A percentile compares a stretch with the other conserved stretches of the same genome.
Evolutionary conservation across 805 yeast genomes (phyloP).

Genomic region (Metschnikowia picachoensis): DNA sequence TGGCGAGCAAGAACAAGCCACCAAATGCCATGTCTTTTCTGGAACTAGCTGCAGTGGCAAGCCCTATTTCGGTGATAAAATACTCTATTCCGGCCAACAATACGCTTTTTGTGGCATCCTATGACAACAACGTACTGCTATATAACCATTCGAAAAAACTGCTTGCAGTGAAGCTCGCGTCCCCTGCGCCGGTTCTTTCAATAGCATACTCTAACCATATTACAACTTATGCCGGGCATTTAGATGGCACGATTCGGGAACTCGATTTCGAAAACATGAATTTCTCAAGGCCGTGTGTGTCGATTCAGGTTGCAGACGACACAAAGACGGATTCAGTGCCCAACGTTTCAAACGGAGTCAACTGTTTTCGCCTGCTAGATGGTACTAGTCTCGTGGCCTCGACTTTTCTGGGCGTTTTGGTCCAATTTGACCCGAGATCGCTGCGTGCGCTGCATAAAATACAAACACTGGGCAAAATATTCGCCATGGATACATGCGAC

Average conservation of each 20-base stretch:
- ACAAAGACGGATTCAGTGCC: not conserved
- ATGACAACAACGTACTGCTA: conserved; percentile 10
- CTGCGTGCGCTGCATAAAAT: conserved; percentile 6
- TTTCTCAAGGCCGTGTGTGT: conserved; percentile 7
- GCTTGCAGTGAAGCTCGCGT: conserved; percentile 4
- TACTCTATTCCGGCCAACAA: conserved; percentile 12
- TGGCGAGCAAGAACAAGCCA: too few relatives aligned
- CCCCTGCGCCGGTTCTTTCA: conserved; percentile 24
- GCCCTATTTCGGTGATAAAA: conserved; percentile 5
- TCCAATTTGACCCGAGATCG: conserved; percentile 13
- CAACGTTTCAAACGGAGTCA: conserved; percentile 16
- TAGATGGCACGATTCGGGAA: conserved; percentile 52
- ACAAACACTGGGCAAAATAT: conserved; percentile 46
- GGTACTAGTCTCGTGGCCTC: conserved; percentile 18
- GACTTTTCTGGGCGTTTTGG: conserved; percentile 10
- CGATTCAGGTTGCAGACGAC: not conserved
- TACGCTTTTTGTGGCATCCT: conserved; percentile 11
- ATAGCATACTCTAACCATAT: conserved; percentile 26
- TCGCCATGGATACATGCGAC: conserved; percentile 55
- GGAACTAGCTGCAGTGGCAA: conserved; percentile 11
- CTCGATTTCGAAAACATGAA: conserved; percentile 46
- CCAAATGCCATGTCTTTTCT: conserved; percentile 7
- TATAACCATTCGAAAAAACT: conserved; percentile 7
- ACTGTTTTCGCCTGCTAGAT: conserved; percentile 11
- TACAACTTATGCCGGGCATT: conserved; percentile 44